These are phyloP conservation scores for Phytophthora capsici DNA, from an alignment of 352 stramenopile genomes.

Conservation along the genomic window DNA sequence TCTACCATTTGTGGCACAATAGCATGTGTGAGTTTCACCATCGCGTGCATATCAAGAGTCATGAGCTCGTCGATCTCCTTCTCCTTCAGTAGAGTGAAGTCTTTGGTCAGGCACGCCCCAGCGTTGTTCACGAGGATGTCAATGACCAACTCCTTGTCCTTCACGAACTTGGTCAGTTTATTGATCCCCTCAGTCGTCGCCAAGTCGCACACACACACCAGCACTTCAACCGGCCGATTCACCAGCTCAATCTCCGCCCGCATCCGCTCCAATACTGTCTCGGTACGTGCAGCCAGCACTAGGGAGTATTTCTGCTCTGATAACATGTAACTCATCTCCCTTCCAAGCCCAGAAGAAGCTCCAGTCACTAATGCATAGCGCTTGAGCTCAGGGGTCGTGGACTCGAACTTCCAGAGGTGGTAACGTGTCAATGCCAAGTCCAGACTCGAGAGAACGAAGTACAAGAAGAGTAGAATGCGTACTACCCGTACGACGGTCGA, in stretches of 20 bases:
- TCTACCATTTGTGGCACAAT: slow-evolving; percentile 80
- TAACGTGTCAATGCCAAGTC: slow-evolving; percentile 73
- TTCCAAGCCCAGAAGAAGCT: slow-evolving; percentile 72
- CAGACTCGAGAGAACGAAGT: slow-evolving; percentile 57
- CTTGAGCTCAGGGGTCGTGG: slow-evolving; percentile 54
- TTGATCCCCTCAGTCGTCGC: slow-evolving; percentile 55
- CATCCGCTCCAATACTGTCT: slow-evolving; percentile 72
- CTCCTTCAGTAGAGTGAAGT: slow-evolving; percentile 50
- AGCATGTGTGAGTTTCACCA: slow-evolving; percentile 64
- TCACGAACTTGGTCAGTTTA: slow-evolving; percentile 62
- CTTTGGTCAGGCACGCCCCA: slow-evolving; percentile 44
- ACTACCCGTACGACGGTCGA: slow-evolving; percentile 44
- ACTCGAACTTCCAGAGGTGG: slow-evolving; percentile 68
- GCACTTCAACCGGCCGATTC: slow-evolving; percentile 59
- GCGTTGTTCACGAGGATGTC: slow-evolving; percentile 91
- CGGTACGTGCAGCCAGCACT: slow-evolving; percentile 64
- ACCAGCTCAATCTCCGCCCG: slow-evolving; percentile 78
- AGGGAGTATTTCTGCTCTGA: slow-evolving; percentile 85
- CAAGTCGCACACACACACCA: slow-evolving; percentile 71
- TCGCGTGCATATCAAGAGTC: slow-evolving; percentile 69
- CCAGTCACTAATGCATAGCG: slow-evolving; percentile 78
- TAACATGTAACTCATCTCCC: slow-evolving; percentile 81
- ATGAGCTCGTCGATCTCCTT: slow-evolving; percentile 69
- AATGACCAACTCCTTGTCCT: slow-evolving; percentile 65
- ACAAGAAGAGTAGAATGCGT: slow-evolving; percentile 56